phyloP scores from a whole-genome alignment of 768 basidiomycete genomes.

The Boletus subparvulus region DNA sequence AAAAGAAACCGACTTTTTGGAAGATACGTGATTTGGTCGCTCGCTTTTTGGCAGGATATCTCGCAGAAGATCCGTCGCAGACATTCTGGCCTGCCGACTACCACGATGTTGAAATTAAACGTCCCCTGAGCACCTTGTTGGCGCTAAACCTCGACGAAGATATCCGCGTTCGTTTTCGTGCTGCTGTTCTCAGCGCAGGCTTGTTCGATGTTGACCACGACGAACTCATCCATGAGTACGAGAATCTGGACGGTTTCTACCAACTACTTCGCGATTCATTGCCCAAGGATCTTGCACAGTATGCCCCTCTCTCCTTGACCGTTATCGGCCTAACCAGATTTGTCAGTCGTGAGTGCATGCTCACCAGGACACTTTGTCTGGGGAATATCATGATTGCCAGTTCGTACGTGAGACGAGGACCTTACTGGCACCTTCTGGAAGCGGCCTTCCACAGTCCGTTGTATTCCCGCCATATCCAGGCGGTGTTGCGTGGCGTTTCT shows the following conservation, averaged over 20 bases:
- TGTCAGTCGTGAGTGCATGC: conserved; percentile 68
- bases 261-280: conserved; percentile 44
- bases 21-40: conserved; percentile 61
- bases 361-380: conserved; percentile 67
- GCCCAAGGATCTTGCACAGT: conserved; percentile 50
- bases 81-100: conserved; percentile 43
- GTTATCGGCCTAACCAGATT: conserved; percentile 9
- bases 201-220: conserved; percentile 48
- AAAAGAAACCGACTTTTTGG: conserved; percentile 57
- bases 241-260: conserved; percentile 41
- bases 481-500: conserved; percentile 61
- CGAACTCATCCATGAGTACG: conserved; percentile 30
- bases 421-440: conserved; percentile 89
- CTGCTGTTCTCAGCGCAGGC: conserved; percentile 56
- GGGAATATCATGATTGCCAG: conserved; percentile 80
- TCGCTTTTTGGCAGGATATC: conserved; percentile 65
- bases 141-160: conserved; percentile 66
- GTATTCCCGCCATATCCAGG: conserved; percentile 37
- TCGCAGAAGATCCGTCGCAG: conserved; percentile 56
- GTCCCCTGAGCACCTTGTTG: conserved; percentile 51
- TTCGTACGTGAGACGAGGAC: conserved; percentile 71
- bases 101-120: conserved; percentile 27
- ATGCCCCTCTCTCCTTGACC: conserved; percentile 24
- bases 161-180: conserved; percentile 80
- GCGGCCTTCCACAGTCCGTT: conserved; percentile 41